A percentile compares a stretch with the other conserved stretches of the same genome.
Evolutionary conservation across 1,284 basidiomycete species (phyloP).

Genomic region (Thecaphora frezii): DNA sequence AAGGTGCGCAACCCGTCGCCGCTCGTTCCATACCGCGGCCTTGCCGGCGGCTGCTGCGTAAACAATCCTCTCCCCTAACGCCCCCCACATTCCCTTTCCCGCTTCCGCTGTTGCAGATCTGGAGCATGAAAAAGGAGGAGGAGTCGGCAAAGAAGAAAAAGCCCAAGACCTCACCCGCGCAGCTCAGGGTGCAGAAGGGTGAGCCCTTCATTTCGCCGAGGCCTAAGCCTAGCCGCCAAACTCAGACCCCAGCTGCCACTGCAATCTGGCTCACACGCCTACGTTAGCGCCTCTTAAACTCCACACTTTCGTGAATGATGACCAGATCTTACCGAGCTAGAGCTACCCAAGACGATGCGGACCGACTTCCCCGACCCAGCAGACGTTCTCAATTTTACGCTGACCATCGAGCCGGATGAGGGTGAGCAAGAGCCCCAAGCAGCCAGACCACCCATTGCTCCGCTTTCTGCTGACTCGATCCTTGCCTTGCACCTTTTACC

Average conservation of each 20-base stretch:
- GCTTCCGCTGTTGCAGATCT: too few species aligned
- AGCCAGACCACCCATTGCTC: too few species aligned
- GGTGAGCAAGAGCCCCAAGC: constrained; percentile 64
- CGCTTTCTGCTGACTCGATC: not conserved
- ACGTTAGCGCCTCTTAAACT: not conserved
- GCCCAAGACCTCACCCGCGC: constrained; percentile 87
- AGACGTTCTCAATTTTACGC: constrained; percentile 91
- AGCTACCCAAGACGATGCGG: constrained; percentile 93
- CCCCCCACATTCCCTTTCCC: too few species aligned
- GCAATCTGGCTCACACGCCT: not conserved
- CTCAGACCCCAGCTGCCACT: not conserved
- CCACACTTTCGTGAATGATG: constrained; percentile 1
- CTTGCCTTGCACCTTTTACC: too few species aligned
- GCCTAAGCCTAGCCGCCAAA: not conserved
- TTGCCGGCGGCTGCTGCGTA: too few species aligned
- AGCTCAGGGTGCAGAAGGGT: constrained; percentile 99
- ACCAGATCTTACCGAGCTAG: constrained; percentile 91
- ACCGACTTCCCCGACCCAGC: constrained; percentile 86
- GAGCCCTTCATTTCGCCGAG: constrained; percentile 32
- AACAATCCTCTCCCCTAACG: too few species aligned
- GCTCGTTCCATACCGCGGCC: too few species aligned
- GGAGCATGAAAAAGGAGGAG: constrained; percentile 57
- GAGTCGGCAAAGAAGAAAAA: constrained; percentile 49
- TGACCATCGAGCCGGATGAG: constrained; percentile 95
- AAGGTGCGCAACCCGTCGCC: too few species aligned